Evolutionary conservation across 495 filamentous ascomycete genomes (phyloP).

Genomic region (Podospora appendiculata): DNA sequence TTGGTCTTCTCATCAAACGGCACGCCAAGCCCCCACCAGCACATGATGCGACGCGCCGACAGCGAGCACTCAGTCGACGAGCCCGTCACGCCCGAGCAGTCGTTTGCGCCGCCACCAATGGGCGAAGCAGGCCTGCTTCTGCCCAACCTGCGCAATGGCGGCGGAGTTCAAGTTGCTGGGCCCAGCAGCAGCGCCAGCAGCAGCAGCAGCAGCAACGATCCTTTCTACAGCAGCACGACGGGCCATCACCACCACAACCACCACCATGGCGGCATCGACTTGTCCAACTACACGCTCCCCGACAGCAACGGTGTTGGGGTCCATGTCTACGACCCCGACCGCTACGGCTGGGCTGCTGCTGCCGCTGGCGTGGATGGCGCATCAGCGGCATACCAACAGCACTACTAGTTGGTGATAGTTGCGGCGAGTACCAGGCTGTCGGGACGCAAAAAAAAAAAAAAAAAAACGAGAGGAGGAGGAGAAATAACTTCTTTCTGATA

Average conservation of each 20-base stretch:
- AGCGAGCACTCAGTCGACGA: conserved; percentile 5
- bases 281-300: background rate
- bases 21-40: no score
- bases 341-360: background rate
- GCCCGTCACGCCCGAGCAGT: conserved; percentile 9
- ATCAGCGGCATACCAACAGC: no score
- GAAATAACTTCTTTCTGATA: no score
- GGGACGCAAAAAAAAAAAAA: no score
- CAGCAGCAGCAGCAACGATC: background rate
- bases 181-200: background rate
- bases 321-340: background rate
- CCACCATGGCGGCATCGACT: background rate
- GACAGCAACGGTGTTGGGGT: background rate
- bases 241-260: background rate
- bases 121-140: background rate
- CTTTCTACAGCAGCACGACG: background rate
- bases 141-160: background rate
- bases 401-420: no score
- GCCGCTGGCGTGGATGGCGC: no score
- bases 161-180: no score
- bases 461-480: no score
- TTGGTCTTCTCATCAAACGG: no score
- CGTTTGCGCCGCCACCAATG: background rate
- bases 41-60: no score
- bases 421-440: no score